Evolutionary conservation across 805 yeast genomes (phyloP), one percentile per base, ranked within the genome.

Genomic region (Candida khao-thaluensis): DNA sequence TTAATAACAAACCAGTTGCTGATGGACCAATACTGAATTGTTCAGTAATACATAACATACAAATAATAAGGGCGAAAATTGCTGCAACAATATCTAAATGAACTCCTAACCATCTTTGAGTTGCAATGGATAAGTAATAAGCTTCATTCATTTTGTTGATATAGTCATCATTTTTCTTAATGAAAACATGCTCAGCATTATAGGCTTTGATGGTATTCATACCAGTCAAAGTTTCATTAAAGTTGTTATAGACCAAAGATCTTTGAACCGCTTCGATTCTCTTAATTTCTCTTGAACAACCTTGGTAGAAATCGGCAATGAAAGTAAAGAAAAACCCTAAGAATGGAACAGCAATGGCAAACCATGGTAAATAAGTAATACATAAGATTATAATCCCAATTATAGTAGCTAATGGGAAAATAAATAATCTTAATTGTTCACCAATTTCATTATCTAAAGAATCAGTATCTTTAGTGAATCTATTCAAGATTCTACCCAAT

Each of bases 41-140:
- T 34, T 76, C 72, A 28, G 81, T 75, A 37, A 78, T 76, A 66
- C 85, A 79, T 44, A 81, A 57, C 53, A 81, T 51, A 15, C 79
- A 59, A 43, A 81, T 71, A 37, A 79, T 59, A 40, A 81, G 64
- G 3, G 79, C 79, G 55, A 76, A 72, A 0, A 48, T 38, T 22
- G 69, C 62, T 4, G 79, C 77, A 44, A 76, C 60, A 38, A 71
- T 53, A 58, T 76, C 79, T 45, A 76, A 61, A 41, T 74, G 69
- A 27, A 77, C 69, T 40, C 77, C 71, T 40, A 81, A 71, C 85
- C 85, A 81, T 58, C 86, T 69, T 62, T 81, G 85, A 40, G 69
- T 64, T 4, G 79, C 75, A 43, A 77, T 66, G 5, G 74, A 63
- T 31, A 75, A 45, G 41, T 59, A 73, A 45, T 72, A 72, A 2